Evolutionary conservation across 2,329 filamentous ascomycete species (phyloP).

Genomic region (Epichloe gansuensis): DNA sequence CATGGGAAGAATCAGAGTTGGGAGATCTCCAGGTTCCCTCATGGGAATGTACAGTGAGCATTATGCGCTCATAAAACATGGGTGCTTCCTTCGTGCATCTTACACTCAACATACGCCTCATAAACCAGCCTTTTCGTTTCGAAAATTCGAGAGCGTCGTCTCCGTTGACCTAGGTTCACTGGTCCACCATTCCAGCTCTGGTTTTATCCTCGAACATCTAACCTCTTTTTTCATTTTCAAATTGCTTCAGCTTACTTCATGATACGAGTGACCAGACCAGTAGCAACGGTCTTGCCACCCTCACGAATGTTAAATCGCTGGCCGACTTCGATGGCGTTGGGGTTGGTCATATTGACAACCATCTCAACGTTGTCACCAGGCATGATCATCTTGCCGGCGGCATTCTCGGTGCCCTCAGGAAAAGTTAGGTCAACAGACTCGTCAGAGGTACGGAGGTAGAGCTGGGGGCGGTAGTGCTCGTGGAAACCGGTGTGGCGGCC

Average conservation of each 20-base stretch:
- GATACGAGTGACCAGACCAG: slow-evolving; percentile 69
- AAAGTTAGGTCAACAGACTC: slow-evolving; percentile 67
- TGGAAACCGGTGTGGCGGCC: slow-evolving; percentile 92
- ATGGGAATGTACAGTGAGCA: slow-evolving; percentile 26
- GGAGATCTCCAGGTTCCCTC: slow-evolving; percentile 23
- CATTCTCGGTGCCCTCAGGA: slow-evolving; percentile 70
- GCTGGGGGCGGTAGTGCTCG: slow-evolving; percentile 92
- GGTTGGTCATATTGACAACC: slow-evolving; percentile 73
- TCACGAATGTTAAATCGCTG: slow-evolving; percentile 98
- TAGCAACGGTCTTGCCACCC: slow-evolving; percentile 81
- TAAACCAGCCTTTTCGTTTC: neutral
- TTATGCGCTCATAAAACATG: slow-evolving; percentile 16
- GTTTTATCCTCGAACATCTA: neutral
- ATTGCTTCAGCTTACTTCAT: slow-evolving; percentile 31
- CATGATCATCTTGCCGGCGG: slow-evolving; percentile 73
- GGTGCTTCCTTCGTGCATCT: slow-evolving; percentile 8
- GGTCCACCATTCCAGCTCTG: neutral
- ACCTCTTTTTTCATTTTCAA: neutral
- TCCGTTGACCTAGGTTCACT: neutral
- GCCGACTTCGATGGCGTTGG: slow-evolving; percentile 77
- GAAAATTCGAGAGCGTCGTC: slow-evolving; percentile 5
- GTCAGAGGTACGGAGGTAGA: slow-evolving; percentile 89
- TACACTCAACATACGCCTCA: slow-evolving; percentile 2
- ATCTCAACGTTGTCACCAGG: slow-evolving; percentile 99
- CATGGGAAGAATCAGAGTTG: slow-evolving; percentile 29